Evolutionary conservation across 768 basidiomycete species (phyloP).

Genomic region (Sutorius australiensis): DNA sequence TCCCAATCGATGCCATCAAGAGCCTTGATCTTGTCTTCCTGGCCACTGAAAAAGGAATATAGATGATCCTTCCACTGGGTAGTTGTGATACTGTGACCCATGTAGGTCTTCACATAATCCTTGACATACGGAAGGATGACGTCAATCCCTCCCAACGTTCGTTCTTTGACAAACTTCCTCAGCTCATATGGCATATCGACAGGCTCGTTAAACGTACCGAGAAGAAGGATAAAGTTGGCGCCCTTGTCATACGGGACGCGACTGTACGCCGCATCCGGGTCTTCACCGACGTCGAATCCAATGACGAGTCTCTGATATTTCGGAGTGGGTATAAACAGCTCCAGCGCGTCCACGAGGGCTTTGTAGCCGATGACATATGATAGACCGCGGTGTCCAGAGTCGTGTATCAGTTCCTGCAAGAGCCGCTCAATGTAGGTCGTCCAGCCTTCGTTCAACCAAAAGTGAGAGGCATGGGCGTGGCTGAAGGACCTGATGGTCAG

Average conservation of each 20-base stretch:
- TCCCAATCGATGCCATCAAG: constrained; percentile 57
- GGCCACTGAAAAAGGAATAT: constrained; percentile 45
- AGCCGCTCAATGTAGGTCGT: constrained; percentile 92
- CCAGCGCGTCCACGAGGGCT: constrained; percentile 65
- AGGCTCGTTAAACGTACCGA: constrained; percentile 45
- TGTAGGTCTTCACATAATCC: constrained; percentile 54
- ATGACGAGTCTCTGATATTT: constrained; percentile 78
- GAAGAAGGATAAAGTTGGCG: constrained; percentile 78
- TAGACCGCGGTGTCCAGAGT: constrained; percentile 75
- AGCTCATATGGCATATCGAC: background rate
- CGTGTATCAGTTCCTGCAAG: constrained; percentile 63
- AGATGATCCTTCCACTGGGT: constrained; percentile 56
- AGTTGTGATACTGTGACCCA: constrained; percentile 54
- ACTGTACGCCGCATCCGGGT: constrained; percentile 74
- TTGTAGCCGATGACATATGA: constrained; percentile 75
- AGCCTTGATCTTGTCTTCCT: constrained; percentile 42
- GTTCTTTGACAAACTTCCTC: constrained; percentile 32
- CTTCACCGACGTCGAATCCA: constrained; percentile 66
- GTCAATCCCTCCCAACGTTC: constrained; percentile 52
- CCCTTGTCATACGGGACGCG: constrained; percentile 88
- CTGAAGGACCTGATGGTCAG: constrained; percentile 27
- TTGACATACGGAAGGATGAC: constrained; percentile 54
- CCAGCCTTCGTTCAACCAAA: constrained; percentile 93
- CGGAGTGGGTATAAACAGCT: constrained; percentile 53
- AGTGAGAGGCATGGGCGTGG: constrained; percentile 71